These are phyloP conservation scores for Miscanthus lutarioriparius DNA, from an alignment of 176 grass and related monocot species.

Conservation along the genomic window DNA sequence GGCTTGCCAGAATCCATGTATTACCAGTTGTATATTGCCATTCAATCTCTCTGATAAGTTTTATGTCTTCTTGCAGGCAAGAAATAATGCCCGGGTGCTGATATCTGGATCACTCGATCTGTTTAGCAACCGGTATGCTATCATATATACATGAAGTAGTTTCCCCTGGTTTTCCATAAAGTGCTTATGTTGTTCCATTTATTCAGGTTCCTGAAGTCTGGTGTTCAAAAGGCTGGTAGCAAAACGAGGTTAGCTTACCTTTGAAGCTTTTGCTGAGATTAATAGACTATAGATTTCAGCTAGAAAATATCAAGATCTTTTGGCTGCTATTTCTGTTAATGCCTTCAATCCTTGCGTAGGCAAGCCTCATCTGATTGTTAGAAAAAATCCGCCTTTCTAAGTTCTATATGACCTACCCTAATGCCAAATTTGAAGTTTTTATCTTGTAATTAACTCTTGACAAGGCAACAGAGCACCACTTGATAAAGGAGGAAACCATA, in stretches of 20 bases:
- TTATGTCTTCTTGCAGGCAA: constrained; percentile 59
- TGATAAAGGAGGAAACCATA: background rate
- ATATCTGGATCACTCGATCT: constrained; percentile 89
- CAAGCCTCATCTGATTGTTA: background rate
- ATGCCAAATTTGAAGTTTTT: background rate
- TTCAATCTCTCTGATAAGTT: constrained; percentile 15
- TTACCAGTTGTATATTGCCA: constrained; percentile 11
- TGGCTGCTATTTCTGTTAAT: constrained; percentile 2
- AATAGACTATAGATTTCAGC: background rate
- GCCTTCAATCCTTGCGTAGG: background rate
- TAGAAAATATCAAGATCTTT: background rate
- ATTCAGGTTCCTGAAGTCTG: constrained; percentile 78
- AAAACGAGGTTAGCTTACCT: constrained; percentile 54
- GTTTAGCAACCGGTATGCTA: constrained; percentile 78
- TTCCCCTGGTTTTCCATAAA: background rate
- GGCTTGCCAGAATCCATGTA: background rate
- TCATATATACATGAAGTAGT: background rate
- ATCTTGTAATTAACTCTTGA: constrained; percentile 4
- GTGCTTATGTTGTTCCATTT: constrained; percentile 11
- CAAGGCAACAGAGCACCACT: background rate
- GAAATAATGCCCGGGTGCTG: constrained; percentile 88
- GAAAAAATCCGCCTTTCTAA: background rate
- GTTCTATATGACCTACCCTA: background rate
- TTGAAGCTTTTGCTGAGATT: background rate
- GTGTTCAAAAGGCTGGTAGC: constrained; percentile 80